Evolutionary conservation across 441 rosid genomes (phyloP).

Genomic region (Eugenia klotzschiana): DNA sequence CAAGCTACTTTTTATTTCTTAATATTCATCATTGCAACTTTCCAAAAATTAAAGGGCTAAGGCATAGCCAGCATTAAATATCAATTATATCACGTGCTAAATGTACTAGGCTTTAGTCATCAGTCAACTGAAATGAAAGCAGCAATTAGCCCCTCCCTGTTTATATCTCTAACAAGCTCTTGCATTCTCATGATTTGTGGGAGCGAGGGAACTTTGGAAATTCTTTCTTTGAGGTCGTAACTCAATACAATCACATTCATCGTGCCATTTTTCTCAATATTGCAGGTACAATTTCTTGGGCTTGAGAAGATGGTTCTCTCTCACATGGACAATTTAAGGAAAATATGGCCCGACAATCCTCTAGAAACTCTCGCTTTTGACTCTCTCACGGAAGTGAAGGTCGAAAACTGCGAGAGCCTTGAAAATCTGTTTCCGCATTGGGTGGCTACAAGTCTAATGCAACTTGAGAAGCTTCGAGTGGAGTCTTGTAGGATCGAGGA

Average conservation of each 20-base stretch:
- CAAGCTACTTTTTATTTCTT: too few relatives aligned
- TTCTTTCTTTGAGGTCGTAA: background rate
- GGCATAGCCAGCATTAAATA: background rate
- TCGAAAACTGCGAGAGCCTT: fast-evolving
- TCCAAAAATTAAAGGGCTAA: background rate
- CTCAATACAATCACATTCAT: background rate
- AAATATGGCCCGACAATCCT: fast-evolving
- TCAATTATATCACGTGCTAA: background rate
- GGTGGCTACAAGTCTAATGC: background rate
- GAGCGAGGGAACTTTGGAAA: too few relatives aligned
- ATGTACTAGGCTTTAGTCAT: background rate
- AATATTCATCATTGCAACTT: background rate
- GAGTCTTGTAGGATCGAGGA: background rate
- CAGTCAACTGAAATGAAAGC: too few relatives aligned
- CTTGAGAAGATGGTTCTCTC: fast-evolving
- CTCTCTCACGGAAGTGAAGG: fast-evolving
- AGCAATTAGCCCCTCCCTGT: too few relatives aligned
- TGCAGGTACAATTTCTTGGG: background rate
- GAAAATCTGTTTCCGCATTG: fast-evolving
- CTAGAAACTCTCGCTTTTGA: background rate
- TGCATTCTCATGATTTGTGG: too few relatives aligned
- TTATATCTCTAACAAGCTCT: too few relatives aligned
- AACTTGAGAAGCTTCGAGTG: fast-evolving
- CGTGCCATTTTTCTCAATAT: background rate
- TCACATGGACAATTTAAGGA: background rate